Percentiles rank a stretch among this genome's conserved stretches.
phyloP scores from a whole-genome alignment of 345 rosid species.

The Toxicodendron radicans region DNA sequence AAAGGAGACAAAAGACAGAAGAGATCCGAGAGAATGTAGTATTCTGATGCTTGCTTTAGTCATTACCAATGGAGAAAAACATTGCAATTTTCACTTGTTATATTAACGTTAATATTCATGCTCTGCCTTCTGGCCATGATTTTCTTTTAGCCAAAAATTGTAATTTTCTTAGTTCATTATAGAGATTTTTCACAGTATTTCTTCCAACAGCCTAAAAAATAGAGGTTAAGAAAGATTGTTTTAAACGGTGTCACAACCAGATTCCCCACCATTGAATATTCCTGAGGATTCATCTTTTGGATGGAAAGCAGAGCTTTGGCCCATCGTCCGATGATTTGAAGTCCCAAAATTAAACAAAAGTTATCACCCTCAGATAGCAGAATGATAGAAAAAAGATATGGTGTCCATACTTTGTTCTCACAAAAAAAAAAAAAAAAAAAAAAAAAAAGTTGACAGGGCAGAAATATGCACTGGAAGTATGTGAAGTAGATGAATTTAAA shows the following conservation, averaged over 20 bases:
- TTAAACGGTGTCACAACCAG: background rate
- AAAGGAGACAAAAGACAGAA: background rate
- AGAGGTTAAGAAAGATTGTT: background rate
- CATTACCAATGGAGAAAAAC: background rate
- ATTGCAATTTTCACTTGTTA: background rate
- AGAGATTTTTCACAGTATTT: background rate
- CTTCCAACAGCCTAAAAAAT: background rate
- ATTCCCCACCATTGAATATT: background rate
- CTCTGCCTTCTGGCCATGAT: background rate
- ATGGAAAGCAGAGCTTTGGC: background rate
- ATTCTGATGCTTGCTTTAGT: background rate
- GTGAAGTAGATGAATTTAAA: background rate
- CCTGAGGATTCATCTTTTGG: background rate
- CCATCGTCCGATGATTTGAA: no score
- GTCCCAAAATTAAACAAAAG: no score
- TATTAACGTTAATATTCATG: background rate
- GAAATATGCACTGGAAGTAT: background rate
- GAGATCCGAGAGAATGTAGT: background rate
- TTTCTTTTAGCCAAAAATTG: background rate
- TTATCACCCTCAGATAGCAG: background rate
- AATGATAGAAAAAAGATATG: background rate
- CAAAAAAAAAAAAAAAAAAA: no score
- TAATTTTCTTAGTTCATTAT: background rate
- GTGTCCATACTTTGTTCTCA: background rate
- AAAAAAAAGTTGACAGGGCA: background rate